These are phyloP conservation scores for Chimonanthus salicifolius DNA, from an alignment of 164 flowering plant genomes.

Conservation along the genomic window DNA sequence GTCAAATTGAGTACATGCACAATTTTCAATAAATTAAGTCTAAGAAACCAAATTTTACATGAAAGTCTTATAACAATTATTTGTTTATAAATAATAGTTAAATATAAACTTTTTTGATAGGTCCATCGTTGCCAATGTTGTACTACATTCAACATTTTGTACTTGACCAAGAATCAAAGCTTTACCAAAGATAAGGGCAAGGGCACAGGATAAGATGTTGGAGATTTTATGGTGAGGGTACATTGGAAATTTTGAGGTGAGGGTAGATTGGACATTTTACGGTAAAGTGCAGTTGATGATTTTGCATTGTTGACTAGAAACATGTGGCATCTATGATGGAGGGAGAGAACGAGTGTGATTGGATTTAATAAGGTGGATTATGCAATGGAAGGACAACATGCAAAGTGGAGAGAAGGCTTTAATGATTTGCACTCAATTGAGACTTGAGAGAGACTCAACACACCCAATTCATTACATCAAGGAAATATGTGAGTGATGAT, in stretches of 20 bases:
- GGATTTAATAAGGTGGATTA: constrained; percentile 3
- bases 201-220: no score
- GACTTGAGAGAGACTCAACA: constrained; percentile 18
- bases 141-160: no score
- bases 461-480: not conserved
- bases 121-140: no score
- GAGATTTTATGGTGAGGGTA: not conserved
- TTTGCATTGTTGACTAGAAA: not conserved
- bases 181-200: no score
- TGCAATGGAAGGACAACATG: constrained; percentile 11
- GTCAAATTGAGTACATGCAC: no score
- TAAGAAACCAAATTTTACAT: no score
- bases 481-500: not conserved
- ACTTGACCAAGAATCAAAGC: no score
- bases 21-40: no score
- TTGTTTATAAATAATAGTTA: no score
- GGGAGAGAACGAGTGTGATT: not conserved
- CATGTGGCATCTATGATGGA: not conserved
- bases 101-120: no score
- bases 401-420: constrained; percentile 1
- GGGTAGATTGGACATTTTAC: not conserved
- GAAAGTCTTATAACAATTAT: no score
- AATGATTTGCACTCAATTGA: constrained; percentile 31
- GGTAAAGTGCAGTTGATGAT: not conserved
- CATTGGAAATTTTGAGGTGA: not conserved